Evolutionary conservation across 1,139 yeast genomes (phyloP).

Genomic region (Magnusiomyces magnusii): DNA sequence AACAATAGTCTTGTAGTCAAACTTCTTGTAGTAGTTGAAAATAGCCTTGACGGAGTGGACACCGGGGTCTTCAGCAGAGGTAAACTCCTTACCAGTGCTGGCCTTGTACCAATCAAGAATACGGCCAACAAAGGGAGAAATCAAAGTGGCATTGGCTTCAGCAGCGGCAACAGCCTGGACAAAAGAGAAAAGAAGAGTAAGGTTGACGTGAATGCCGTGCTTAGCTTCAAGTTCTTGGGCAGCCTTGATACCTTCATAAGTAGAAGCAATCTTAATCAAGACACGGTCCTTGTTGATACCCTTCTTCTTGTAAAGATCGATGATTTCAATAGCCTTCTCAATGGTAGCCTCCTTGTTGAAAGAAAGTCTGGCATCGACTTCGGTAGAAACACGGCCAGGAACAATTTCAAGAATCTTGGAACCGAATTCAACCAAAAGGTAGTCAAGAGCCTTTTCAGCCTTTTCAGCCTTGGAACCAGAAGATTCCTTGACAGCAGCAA

Average conservation of each 20-base stretch:
- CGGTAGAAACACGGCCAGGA: conserved; percentile 99
- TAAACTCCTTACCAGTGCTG: conserved; percentile 80
- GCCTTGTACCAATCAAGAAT: conserved; percentile 99
- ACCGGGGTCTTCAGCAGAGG: conserved; percentile 87
- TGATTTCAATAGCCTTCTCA: conserved; percentile 84
- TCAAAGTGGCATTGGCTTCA: conserved; percentile 91
- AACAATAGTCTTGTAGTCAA: conserved; percentile 91
- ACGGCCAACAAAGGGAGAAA: conserved; percentile 99
- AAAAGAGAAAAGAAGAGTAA: conserved; percentile 90
- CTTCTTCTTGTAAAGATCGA: conserved; percentile 69
- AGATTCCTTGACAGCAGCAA: conserved; percentile 66
- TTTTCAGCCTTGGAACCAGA: conserved; percentile 48
- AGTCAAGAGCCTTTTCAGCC: conserved; percentile 76
- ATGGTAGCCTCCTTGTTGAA: conserved; percentile 91
- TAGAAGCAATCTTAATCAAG: conserved; percentile 93
- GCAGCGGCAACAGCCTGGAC: conserved; percentile 99
- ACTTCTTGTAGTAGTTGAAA: conserved; percentile 98
- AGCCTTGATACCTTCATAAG: conserved; percentile 99
- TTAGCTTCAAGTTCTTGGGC: conserved; percentile 91
- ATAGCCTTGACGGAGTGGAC: conserved; percentile 80
- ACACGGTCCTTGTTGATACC: conserved; percentile 87
- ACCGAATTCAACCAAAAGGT: conserved; percentile 94
- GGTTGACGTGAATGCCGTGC: conserved; percentile 89
- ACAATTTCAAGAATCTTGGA: conserved; percentile 86
- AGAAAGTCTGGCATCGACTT: conserved; percentile 96